Evolutionary conservation across 1,284 basidiomycete species (phyloP), one percentile per base, ranked within the genome.

Genomic region (Tilletia caries): DNA sequence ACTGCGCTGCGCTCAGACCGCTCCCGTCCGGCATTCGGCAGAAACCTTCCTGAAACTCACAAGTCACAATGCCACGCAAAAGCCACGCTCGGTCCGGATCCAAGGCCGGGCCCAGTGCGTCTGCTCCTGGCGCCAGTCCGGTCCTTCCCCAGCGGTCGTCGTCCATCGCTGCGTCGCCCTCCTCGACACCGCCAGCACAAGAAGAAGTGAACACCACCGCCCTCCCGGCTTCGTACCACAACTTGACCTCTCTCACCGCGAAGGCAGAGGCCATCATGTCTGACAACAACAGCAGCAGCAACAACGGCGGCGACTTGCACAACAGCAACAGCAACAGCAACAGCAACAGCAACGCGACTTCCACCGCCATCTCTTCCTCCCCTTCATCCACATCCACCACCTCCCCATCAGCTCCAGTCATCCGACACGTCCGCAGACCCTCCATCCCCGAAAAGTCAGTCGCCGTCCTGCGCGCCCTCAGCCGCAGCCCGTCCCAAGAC

Each of bases 391-490:
- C 54, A 29, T 4, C 54, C 54, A 27, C 10, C 54, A 10, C n/a
- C 54, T 25, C 54, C 10, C 54, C 37, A 50, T 4, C 48, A 12
- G 48, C 20, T 20, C n/a, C 48, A 8, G 8, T n/a, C n/a, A 8
- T 20, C 48, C 20, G n/a, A 50, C 54, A 32, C n/a, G 8, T 27
- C n/a, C 15, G 25, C 54, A 18, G 54, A 18, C 27, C 54, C 25
- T 32, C 54, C 25, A 23, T 27, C 25, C 8, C 12, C 54, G 20
- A 60, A 27, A 60, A 60, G 20, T 60, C 54, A 33, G 54, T 60
- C 32, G 54, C 54, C 54, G 54, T 60, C 54, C 29, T 60, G 29
- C 54, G 54, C 54, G 54, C 54, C 5, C 54, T 60, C 25, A 60
- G 54, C 32, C 23, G 54, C 20, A 29, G 25, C 2, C 54, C 54